Percentiles rank a stretch among this genome's conserved stretches.
phyloP scores from a whole-genome alignment of 2,329 filamentous ascomycete species.

The Phialocephala sp. region DNA sequence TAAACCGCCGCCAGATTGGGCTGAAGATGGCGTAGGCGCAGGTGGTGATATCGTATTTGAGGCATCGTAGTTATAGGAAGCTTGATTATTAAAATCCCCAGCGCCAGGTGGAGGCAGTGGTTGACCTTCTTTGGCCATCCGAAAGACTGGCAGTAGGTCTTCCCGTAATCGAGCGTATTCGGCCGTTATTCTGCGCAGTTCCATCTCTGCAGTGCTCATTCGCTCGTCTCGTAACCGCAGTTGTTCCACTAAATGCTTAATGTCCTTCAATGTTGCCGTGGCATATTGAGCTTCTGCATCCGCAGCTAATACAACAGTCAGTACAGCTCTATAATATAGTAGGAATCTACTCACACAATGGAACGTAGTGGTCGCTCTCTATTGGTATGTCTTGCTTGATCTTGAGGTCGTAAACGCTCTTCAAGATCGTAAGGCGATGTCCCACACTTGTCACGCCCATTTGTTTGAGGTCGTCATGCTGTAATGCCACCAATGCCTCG shows the following conservation, averaged over 20 bases:
- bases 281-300: constrained; percentile 87
- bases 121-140: constrained; percentile 89
- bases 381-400: constrained; percentile 90
- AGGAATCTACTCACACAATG: constrained; percentile 71
- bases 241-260: constrained; percentile 88
- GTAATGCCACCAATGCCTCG: constrained; percentile 85
- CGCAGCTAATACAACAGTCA: constrained; percentile 65
- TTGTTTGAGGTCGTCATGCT: constrained; percentile 92
- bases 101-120: constrained; percentile 68
- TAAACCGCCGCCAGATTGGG: constrained; percentile 59
- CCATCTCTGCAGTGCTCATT: constrained; percentile 81
- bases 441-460: constrained; percentile 94
- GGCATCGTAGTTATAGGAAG: constrained; percentile 57
- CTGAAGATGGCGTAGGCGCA: constrained; percentile 59
- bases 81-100: constrained; percentile 36
- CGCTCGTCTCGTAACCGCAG: constrained; percentile 89
- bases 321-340: constrained; percentile 10
- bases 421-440: constrained; percentile 91
- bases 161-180: constrained; percentile 89
- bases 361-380: constrained; percentile 92
- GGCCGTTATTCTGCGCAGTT: constrained; percentile 82
- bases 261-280: constrained; percentile 89
- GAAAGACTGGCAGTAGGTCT: constrained; percentile 88
- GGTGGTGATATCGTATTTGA: constrained; percentile 58
- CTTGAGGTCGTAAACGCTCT: constrained; percentile 96